Evolutionary conservation across 176 grass and related monocot genomes (phyloP), one percentile per base, ranked within the genome.

Genomic region (Pharus latifolius): DNA sequence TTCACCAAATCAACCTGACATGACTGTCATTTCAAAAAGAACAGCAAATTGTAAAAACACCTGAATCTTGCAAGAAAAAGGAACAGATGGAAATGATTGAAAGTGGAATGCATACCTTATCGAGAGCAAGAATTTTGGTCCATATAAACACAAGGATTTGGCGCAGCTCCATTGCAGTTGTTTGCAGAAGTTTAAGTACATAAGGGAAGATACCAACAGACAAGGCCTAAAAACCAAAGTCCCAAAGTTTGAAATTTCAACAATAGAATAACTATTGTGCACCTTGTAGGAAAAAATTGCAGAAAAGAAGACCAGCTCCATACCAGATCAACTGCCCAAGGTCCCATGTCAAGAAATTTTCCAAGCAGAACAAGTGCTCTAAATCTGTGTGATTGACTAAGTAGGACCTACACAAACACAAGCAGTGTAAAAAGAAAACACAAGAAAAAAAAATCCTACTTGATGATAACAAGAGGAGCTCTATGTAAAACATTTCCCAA

Each of bases 101-200:
- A 67, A n/a, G 6, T 59, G 52, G 50, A 54, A 42, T 10, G 28
- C 24, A 15, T 76, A 86, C 95, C 90, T 99, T 99, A 71, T 99
- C 95, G 60, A 99, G 90, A 45, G 95, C 88, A 60, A 99, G 90
- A 78, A 99, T 99, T 81, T 99, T 99, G 63, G 95, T 99, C 95
- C 95, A 99, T 78, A 99, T 94, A 65, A 99, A 99, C 46, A 99
- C 90, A 72, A 99, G 90, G 78, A 99, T 99, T 85, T 99, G 95
- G 14, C 87, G 90, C 59, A 99, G 57, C 58, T 99, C 95, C 50
- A 82, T 69, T 5, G 90, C 95, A 70, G 87, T 91, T 78, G 95
- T 99, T 91, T 99, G 95, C 45, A 99, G 73, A 58, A 99, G 82
- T 82, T 94, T 99, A 23, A 99, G 90, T 28, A 94, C 95, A 41